Percentiles rank a stretch among this genome's conserved stretches.
These are phyloP conservation scores for Trichoderma parareesei DNA, from an alignment of 495 filamentous ascomycete species.

Conservation along the genomic window DNA sequence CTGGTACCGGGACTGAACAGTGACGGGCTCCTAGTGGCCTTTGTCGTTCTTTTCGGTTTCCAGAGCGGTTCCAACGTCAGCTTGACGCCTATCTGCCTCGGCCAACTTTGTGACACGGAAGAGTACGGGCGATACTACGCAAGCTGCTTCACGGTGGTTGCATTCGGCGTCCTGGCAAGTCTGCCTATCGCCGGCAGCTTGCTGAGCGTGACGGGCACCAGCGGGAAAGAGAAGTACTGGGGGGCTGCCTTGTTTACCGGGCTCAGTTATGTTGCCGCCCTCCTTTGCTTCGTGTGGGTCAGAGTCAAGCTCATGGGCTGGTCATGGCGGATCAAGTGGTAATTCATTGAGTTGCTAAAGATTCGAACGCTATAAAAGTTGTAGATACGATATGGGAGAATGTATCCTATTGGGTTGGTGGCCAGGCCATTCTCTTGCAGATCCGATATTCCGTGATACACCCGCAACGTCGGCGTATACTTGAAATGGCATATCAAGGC, in stretches of 20 bases:
- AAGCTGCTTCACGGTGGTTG: conserved; percentile 80
- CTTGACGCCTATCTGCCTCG: conserved; percentile 80
- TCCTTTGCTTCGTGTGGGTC: neutral
- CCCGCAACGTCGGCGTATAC: too few relatives aligned
- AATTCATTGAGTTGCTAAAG: neutral
- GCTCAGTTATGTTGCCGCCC: neutral
- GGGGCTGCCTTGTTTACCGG: neutral
- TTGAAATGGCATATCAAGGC: too few relatives aligned
- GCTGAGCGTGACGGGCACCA: conserved; percentile 29
- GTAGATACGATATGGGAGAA: too few relatives aligned
- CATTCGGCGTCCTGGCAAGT: conserved; percentile 79
- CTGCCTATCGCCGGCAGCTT: conserved; percentile 82
- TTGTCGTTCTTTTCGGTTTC: conserved; percentile 75
- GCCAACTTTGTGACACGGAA: conserved; percentile 80
- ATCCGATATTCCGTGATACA: too few relatives aligned
- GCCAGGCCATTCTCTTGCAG: too few relatives aligned
- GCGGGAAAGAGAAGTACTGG: conserved; percentile 19
- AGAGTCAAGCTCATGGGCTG: neutral
- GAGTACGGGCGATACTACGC: conserved; percentile 82
- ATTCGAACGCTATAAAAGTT: too few relatives aligned
- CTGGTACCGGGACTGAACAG: conserved; percentile 45
- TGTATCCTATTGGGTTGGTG: too few relatives aligned
- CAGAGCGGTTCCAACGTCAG: conserved; percentile 78
- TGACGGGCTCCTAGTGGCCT: conserved; percentile 57
- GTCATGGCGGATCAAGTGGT: neutral